A percentile compares a stretch with the other conserved stretches of the same genome.
These are phyloP conservation scores for Cucumis hystrix DNA, from an alignment of 306 rosid genomes.

Conservation along the genomic window DNA sequence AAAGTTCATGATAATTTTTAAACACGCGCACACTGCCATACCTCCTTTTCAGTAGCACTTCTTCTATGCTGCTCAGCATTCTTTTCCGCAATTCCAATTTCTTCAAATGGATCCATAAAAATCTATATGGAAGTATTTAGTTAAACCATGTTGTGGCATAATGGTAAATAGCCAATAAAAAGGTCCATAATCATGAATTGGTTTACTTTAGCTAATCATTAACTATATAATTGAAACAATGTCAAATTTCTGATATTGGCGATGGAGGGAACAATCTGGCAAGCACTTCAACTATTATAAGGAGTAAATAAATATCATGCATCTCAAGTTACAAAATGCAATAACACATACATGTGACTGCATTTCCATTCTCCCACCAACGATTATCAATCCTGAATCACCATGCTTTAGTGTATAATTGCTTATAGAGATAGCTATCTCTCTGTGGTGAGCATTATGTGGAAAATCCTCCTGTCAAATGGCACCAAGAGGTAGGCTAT, in stretches of 20 bases:
- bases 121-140: slow-evolving; percentile 25
- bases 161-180: not conserved
- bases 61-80: slow-evolving; percentile 61
- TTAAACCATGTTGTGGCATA: not conserved
- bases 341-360: slow-evolving; percentile 67
- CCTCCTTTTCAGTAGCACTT: slow-evolving; percentile 83
- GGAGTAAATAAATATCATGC: not conserved
- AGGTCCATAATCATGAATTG: not conserved
- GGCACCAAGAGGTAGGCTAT: slow-evolving; percentile 8
- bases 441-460: slow-evolving; percentile 91
- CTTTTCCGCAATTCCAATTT: slow-evolving; percentile 61
- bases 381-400: slow-evolving; percentile 81
- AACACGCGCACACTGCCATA: slow-evolving; percentile 3
- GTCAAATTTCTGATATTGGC: not conserved
- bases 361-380: slow-evolving; percentile 98
- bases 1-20: not conserved
- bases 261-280: not conserved
- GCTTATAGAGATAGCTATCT: slow-evolving; percentile 70
- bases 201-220: not conserved
- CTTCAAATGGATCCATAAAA: slow-evolving; percentile 87
- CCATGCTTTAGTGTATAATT: slow-evolving; percentile 90
- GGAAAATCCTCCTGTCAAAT: slow-evolving; percentile 78
- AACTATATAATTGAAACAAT: not conserved
- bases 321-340: not conserved
- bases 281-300: not conserved